phyloP scores from a whole-genome alignment of 768 basidiomycete species.

The Agaricus sinodeliciosus region DNA sequence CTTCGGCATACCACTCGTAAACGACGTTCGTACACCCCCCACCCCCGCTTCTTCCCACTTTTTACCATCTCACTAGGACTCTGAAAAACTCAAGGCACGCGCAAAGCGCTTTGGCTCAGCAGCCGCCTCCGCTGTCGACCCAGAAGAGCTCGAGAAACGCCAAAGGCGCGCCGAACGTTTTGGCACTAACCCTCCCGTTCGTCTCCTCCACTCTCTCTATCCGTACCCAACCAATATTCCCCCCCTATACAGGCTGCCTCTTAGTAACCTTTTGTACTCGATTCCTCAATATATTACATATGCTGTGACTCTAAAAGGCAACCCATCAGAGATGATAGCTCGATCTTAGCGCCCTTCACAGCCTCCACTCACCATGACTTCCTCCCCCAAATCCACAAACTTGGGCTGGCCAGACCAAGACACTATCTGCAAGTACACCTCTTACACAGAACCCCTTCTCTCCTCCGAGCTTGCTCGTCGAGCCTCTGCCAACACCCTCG shows the following conservation, averaged over 20 bases:
- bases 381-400: slow-evolving; percentile 24
- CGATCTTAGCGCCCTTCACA: not conserved
- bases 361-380: slow-evolving; percentile 1
- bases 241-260: not conserved
- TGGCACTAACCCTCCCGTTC: slow-evolving; percentile 24
- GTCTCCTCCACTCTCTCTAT: slow-evolving; percentile 5
- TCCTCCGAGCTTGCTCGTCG: slow-evolving; percentile 34
- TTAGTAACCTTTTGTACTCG: not conserved
- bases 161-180: slow-evolving; percentile 64
- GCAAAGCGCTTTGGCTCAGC: slow-evolving; percentile 48
- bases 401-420: slow-evolving; percentile 29
- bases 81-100: slow-evolving; percentile 44
- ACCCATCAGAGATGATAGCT: not conserved
- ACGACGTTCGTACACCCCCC: slow-evolving; percentile 17
- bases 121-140: slow-evolving; percentile 29
- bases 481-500: slow-evolving; percentile 23
- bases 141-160: slow-evolving; percentile 52
- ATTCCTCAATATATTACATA: slow-evolving; percentile 2
- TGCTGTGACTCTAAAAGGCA: not conserved
- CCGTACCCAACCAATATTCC: not conserved
- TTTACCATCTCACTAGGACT: slow-evolving; percentile 27
- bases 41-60: not conserved
- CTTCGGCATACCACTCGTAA: slow-evolving; percentile 63
- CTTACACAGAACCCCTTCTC: slow-evolving; percentile 34
- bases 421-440: slow-evolving; percentile 27